Conservation (phyloP, 768 basidiomycete genomes). For the Xerocomellus chrysenteron region DNA sequence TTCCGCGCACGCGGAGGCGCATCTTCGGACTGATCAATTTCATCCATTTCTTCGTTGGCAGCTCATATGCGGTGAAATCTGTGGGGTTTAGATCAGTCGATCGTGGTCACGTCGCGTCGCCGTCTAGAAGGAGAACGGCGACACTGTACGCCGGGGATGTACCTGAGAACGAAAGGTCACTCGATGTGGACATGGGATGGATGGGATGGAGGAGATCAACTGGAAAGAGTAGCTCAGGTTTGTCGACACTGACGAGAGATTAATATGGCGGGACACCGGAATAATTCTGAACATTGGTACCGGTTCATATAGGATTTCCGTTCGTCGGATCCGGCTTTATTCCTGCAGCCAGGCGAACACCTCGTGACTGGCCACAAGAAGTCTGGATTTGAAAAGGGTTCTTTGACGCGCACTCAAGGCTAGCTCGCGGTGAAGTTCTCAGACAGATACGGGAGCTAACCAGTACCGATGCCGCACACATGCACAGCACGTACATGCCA, state of each 20-base stretch:
- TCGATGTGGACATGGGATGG: not conserved
- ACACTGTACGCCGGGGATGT: not conserved
- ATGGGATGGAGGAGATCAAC: not conserved
- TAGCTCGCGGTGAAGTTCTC: not conserved
- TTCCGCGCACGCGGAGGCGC: constrained; percentile 1
- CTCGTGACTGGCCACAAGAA: not conserved
- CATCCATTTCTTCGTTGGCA: constrained; percentile 11
- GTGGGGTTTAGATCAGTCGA: not conserved
- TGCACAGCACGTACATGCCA: not conserved
- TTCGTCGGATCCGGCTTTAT: not conserved
- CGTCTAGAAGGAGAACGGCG: not conserved
- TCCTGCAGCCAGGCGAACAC: not conserved
- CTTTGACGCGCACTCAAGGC: not conserved
- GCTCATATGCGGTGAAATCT: constrained; percentile 13
- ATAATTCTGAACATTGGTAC: not conserved
- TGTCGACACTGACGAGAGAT: not conserved
- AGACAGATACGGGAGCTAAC: not conserved
- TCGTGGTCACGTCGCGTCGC: not conserved
- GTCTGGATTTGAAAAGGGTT: not conserved
- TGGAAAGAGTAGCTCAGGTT: not conserved
- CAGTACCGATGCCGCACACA: not conserved
- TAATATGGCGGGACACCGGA: not conserved
- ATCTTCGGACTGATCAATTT: constrained; percentile 3
- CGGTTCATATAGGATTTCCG: not conserved
- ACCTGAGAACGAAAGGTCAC: constrained; percentile 3